Percentiles rank a stretch among this genome's conserved stretches.
These are phyloP conservation scores for Marchantia polymorpha DNA, from an alignment of 225 moss, liverwort and hornwort species.

Conservation along the genomic window DNA sequence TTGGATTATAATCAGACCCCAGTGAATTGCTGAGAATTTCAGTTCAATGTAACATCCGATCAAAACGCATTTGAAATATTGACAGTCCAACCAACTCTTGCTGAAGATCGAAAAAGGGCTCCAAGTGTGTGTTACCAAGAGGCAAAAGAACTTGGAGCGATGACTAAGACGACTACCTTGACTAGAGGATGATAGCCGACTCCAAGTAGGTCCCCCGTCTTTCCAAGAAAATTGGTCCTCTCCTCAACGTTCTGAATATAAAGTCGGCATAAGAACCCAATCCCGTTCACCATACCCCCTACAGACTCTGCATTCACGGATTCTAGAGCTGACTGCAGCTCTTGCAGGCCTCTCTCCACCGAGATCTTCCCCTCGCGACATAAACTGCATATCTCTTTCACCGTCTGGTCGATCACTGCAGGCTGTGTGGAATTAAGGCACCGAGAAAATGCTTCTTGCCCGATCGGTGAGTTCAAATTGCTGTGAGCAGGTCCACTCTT, in stretches of 20 bases:
- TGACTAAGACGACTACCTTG: slow-evolving; percentile 28
- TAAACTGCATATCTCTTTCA: slow-evolving; percentile 43
- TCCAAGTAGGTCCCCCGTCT: slow-evolving; percentile 35
- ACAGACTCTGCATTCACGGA: slow-evolving; percentile 35
- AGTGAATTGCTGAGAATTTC: too few species aligned
- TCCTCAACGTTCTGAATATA: slow-evolving; percentile 28
- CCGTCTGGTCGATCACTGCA: slow-evolving; percentile 49
- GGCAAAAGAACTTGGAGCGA: background rate
- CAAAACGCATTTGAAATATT: too few species aligned
- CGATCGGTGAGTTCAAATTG: slow-evolving; percentile 32
- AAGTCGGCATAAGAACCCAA: slow-evolving; percentile 44
- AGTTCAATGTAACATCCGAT: too few species aligned
- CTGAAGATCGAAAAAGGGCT: background rate
- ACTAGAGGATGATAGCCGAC: slow-evolving; percentile 46
- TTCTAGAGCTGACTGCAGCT: slow-evolving; percentile 51
- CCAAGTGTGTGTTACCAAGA: background rate
- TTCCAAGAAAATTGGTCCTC: slow-evolving; percentile 18
- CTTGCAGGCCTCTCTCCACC: slow-evolving; percentile 43
- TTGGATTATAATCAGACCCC: too few species aligned
- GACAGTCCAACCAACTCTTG: background rate
- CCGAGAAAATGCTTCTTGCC: slow-evolving; percentile 43
- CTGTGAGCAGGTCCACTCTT: slow-evolving; percentile 43
- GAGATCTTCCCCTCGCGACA: slow-evolving; percentile 31
- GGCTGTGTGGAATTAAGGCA: slow-evolving; percentile 37
- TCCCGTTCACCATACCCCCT: slow-evolving; percentile 42